Evolutionary conservation across 2,329 filamentous ascomycete species (phyloP).

Genomic region (Fusarium beomiforme): DNA sequence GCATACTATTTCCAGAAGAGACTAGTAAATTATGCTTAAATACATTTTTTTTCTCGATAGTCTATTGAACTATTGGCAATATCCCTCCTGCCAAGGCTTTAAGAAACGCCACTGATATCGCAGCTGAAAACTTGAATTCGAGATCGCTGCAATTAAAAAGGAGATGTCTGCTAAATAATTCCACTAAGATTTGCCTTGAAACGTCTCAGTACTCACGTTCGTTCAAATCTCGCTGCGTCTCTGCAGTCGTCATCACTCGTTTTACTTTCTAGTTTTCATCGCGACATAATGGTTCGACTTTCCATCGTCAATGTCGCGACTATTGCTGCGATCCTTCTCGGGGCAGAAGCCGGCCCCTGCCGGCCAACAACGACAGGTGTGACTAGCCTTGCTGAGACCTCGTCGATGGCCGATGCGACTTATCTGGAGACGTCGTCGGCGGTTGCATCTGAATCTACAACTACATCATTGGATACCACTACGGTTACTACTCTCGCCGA

Average conservation of each 20-base stretch:
- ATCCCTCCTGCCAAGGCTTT: background rate
- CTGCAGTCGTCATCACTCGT: background rate
- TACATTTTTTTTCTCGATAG: background rate
- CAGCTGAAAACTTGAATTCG: background rate
- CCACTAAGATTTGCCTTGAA: background rate
- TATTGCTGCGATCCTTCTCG: background rate
- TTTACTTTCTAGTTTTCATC: background rate
- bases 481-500: background rate
- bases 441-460: background rate
- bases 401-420: too few relatives aligned
- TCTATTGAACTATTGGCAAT: background rate
- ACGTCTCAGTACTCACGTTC: background rate
- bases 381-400: background rate
- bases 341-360: background rate
- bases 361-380: background rate
- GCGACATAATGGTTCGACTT: background rate
- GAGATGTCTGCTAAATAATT: background rate
- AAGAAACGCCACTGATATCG: background rate
- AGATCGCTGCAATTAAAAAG: background rate
- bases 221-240: background rate
- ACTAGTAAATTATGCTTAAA: background rate
- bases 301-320: background rate
- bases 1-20: rapidly evolving
- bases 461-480: background rate
- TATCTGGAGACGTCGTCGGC: background rate